Base-by-base conservation (phyloP, 2,329 filamentous ascomycete genomes). In the Exophiala spinifera region DNA sequence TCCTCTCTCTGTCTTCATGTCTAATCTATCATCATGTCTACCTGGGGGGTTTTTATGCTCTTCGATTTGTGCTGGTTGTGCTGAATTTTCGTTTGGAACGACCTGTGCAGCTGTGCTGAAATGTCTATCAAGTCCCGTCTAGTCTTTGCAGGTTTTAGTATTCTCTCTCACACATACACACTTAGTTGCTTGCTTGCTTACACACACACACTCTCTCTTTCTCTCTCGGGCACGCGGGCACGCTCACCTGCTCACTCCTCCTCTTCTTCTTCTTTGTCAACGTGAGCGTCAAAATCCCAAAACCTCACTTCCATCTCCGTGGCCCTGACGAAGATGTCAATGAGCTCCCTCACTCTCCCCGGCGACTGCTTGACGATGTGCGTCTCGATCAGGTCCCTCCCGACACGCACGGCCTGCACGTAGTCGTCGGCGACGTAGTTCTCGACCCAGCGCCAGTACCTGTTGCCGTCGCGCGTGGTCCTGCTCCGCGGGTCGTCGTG, bases 361-460 rank as follows among this genome's bases (percentile, higher is more conserved):
- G 87, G 84, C 1, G 89, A 91, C 62, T 92, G 87, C 46, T 83
- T 74, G n/a, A 79, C 74, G 14, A 88, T 85, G 65, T 91, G 80
- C 62, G 82, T 81, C 70, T 96, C 92, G 7, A 96, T 77, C 25
- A 95, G 72, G 57, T 82, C 88, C 55, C 48, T 54, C 13, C 89
- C 89, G 2, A 83, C 77, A 60, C 76, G 76, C 50, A 95, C 88
- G 4, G 89, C 88, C 58, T 84, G 77, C 0, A 77, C 73, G 62
- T 95, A 96, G 67, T 94, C 88, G 1, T 89, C 85, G 1, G 85
- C 87, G 14, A 88, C 82, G 67, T 96, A 97, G 66, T 89, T 95
- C 67, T 91, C 79, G 61, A 97, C 89, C 92, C 92, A 97, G 43
- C 84, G 81, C 86, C 88, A 94, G 74, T 95, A 97, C 15, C 74